A percentile compares a stretch with the other conserved stretches of the same genome.
Conservation (phyloP, 805 yeast species). For the Pichia paraexigua region DNA sequence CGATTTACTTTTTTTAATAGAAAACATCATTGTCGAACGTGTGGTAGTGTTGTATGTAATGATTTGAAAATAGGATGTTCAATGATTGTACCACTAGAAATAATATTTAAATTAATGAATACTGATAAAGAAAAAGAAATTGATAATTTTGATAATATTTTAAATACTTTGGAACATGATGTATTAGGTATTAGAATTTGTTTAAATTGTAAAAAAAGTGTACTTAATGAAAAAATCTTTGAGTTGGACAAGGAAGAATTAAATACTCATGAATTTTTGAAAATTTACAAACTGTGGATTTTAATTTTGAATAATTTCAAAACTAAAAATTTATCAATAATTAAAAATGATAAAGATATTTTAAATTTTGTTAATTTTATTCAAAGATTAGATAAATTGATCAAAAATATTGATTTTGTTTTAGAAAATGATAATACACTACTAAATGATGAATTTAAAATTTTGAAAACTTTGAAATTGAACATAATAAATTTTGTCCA, state of each 20-base stretch:
- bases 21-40: conserved; percentile 86
- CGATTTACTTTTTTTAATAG: conserved; percentile 47
- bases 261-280: conserved; percentile 28
- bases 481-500: conserved; percentile 57
- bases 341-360: conserved; percentile 31
- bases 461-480: conserved; percentile 47
- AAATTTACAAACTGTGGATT: conserved; percentile 28
- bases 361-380: conserved; percentile 28
- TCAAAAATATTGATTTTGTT: conserved; percentile 31
- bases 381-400: conserved; percentile 40
- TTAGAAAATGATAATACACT: neutral
- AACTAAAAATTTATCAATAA: conserved; percentile 19
- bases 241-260: conserved; percentile 30
- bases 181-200: conserved; percentile 50
- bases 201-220: conserved; percentile 51
- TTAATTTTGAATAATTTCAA: conserved; percentile 18
- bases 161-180: conserved; percentile 10
- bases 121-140: neutral
- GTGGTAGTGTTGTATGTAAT: conserved; percentile 81
- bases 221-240: conserved; percentile 51
- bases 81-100: conserved; percentile 50
- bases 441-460: conserved; percentile 34
- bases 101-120: conserved; percentile 33
- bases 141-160: conserved; percentile 8
- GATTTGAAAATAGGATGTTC: conserved; percentile 60